phyloP scores from a whole-genome alignment of 805 yeast genomes.

The Starmerella roubikii region DNA sequence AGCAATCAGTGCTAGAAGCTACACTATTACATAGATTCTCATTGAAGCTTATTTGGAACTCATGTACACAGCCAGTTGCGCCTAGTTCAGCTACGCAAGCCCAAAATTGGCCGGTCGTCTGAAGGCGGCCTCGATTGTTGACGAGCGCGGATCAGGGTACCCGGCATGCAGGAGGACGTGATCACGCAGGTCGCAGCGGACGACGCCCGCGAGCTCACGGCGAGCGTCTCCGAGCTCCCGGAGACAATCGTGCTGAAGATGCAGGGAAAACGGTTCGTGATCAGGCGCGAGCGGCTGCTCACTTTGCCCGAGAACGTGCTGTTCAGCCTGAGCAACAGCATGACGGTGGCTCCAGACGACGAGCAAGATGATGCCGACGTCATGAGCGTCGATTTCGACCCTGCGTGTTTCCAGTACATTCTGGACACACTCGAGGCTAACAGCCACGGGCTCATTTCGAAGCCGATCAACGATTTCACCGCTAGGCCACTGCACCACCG shows the following conservation, averaged over 20 bases:
- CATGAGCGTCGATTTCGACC: conserved; percentile 61
- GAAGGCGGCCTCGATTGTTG: no score
- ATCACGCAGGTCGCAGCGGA: conserved; percentile 18
- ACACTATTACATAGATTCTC: no score
- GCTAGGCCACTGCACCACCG: not conserved
- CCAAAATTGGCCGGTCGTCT: no score
- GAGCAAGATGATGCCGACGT: conserved; percentile 10
- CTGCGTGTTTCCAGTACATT: conserved; percentile 74
- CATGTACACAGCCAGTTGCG: no score
- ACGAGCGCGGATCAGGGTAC: no score
- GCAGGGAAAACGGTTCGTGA: conserved; percentile 58
- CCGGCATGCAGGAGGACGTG: conserved; percentile 14
- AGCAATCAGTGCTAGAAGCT: no score
- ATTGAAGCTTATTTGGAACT: no score
- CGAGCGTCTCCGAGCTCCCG: conserved; percentile 16
- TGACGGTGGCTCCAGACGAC: conserved; percentile 1
- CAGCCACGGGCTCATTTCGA: conserved; percentile 31
- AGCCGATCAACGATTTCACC: conserved; percentile 15
- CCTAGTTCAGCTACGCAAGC: no score
- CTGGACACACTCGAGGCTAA: conserved; percentile 59
- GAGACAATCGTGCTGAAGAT: conserved; percentile 48
- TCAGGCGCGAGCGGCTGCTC: conserved; percentile 81
- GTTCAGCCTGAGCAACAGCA: conserved; percentile 43
- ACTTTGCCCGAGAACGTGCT: conserved; percentile 81
- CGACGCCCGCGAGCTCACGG: conserved; percentile 3